A percentile compares a stretch with the other conserved stretches of the same genome.
These are phyloP conservation scores for Tylopilus felleus DNA, from an alignment of 768 basidiomycete species.

Conservation along the genomic window DNA sequence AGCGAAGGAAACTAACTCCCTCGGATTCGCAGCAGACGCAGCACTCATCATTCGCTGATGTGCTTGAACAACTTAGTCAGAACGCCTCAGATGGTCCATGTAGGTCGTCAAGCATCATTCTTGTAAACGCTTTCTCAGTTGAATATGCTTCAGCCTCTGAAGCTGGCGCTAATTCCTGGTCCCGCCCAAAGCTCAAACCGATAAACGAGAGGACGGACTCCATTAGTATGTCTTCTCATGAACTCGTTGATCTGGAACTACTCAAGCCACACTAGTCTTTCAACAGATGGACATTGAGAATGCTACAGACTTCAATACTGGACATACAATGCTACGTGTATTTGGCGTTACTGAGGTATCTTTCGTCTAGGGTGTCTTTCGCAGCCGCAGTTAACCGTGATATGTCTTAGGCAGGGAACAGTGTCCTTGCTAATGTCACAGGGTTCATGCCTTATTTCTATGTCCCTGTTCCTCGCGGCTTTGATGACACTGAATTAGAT, in stretches of 20 bases:
- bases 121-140: background rate
- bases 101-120: constrained; percentile 24
- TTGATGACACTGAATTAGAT: constrained; percentile 60
- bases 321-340: constrained; percentile 56
- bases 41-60: constrained; percentile 54
- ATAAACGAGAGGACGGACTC: constrained; percentile 61
- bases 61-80: constrained; percentile 58
- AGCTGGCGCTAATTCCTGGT: constrained; percentile 76
- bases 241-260: background rate
- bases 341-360: constrained; percentile 88
- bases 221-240: constrained; percentile 50
- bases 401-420: constrained; percentile 67
- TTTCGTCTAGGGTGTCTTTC: background rate
- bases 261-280: constrained; percentile 54
- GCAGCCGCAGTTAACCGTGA: background rate
- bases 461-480: constrained; percentile 81
- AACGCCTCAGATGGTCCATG: constrained; percentile 42
- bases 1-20: constrained; percentile 51
- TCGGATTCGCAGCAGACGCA: constrained; percentile 30
- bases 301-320: constrained; percentile 42
- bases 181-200: constrained; percentile 52
- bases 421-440: constrained; percentile 79
- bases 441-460: constrained; percentile 94
- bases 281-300: constrained; percentile 96
- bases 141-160: constrained; percentile 49